Evolutionary conservation across 257 asterid species (phyloP), one percentile per base, ranked within the genome.

Genomic region (Solanum pinnatisectum): DNA sequence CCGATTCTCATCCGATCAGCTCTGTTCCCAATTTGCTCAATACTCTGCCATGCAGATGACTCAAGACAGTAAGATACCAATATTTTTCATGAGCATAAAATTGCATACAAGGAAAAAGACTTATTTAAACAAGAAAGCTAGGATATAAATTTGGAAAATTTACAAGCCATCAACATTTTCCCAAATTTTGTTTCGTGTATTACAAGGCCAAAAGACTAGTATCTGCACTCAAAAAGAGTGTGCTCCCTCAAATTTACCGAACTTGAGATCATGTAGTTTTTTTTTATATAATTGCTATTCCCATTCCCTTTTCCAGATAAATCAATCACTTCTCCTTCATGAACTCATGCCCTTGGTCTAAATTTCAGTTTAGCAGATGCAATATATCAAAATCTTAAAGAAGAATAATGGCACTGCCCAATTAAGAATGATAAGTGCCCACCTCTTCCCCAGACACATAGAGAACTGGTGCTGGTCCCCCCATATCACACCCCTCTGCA

Each of bases 391-490:
- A 82, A 49, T 12, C 44, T 46, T 30, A 20, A 18, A 20, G 39
- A 82, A 82, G 44, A 33, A 82, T 1, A 18, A 30, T 30, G 42
- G 20, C 32, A 18, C 22, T 82, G 70, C 86, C 70, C 37, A 10
- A 32, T 25, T 46, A 84, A 37, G 72, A 32, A 52, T 12, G 36
- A 59, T 37, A 83, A 30, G 22, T 39, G 83, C 91, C 42, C 49
- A 96, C 99, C 98, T 97, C 99, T 95, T 97, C 99, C 89, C 99
- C 99, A 87, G 99, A 96, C 88, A 95, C 96, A 92, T 97, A 97
- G 90, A 96, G 90, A 90, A 96, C 99, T 89, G 94, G 93, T 88
- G 93, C 93, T 56, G 97, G 90, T 85, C 60, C 90, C 83, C 89
- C 89, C 49, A 82, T 88, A 86, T 59, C 91, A 90, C 89, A 92